Percentiles rank a stretch among this genome's conserved stretches.
These are phyloP conservation scores for Tephrocybe rancida DNA, from an alignment of 768 basidiomycete species.

Conservation along the genomic window DNA sequence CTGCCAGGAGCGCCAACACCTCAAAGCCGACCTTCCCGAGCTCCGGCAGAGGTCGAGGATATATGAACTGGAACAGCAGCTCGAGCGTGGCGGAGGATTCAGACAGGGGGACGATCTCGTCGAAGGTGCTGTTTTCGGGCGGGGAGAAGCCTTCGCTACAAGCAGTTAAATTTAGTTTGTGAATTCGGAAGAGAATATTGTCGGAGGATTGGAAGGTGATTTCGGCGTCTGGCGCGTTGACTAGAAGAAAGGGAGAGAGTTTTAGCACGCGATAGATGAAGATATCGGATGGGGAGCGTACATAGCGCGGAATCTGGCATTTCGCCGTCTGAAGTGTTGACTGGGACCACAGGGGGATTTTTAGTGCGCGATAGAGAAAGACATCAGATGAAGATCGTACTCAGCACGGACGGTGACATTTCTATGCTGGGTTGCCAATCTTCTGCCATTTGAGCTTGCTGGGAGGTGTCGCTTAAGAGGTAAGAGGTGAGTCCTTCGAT, in stretches of 20 bases:
- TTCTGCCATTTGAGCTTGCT: no score
- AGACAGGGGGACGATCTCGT: constrained; percentile 14
- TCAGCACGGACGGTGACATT: no score
- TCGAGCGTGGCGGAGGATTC: constrained; percentile 13
- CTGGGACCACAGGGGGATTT: no score
- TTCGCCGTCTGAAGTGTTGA: no score
- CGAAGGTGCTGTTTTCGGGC: constrained; percentile 4
- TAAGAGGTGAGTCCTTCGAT: no score
- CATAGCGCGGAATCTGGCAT: no score
- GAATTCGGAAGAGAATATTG: constrained; percentile 8
- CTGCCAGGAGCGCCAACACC: constrained; percentile 14
- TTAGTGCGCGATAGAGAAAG: no score
- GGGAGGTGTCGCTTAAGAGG: no score
- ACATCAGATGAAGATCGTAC: no score
- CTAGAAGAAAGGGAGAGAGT: not conserved
- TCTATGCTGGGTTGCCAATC: no score
- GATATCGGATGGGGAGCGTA: no score
- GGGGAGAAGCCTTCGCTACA: constrained; percentile 8
- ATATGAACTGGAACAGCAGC: constrained; percentile 18
- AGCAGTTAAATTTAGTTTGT: constrained; percentile 3
- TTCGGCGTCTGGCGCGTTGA: constrained; percentile 9
- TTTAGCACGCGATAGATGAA: no score
- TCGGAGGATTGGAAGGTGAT: constrained; percentile 9
- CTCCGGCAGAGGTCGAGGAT: constrained; percentile 11
- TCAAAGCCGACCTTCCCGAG: constrained; percentile 3